These are phyloP conservation scores for Melastoma malabathricum DNA, from an alignment of 345 rosid genomes.

Conservation along the genomic window DNA sequence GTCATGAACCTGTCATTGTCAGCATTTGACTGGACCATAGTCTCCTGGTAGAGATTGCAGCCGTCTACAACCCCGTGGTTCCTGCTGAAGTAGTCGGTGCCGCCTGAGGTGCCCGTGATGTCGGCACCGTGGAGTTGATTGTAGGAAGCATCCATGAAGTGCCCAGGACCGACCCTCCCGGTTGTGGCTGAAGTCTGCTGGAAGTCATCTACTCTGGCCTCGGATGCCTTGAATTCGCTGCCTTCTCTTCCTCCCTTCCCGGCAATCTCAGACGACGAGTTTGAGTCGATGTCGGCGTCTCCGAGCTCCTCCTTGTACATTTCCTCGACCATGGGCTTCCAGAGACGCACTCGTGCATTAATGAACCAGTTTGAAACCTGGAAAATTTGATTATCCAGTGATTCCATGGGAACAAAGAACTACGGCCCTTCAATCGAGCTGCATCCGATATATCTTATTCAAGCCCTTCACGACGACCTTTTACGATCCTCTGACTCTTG, in stretches of 20 bases:
- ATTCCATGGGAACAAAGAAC: too few relatives aligned
- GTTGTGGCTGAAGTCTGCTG: conserved; percentile 40
- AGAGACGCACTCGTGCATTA: conserved; percentile 92
- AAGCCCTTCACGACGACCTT: too few relatives aligned
- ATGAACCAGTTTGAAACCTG: conserved; percentile 99
- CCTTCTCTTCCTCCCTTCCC: conserved; percentile 24
- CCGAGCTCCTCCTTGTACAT: conserved; percentile 97
- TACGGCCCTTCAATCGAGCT: too few relatives aligned
- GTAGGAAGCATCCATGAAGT: conserved; percentile 27
- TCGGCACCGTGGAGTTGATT: conserved; percentile 16
- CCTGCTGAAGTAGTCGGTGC: conserved; percentile 18
- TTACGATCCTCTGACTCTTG: too few relatives aligned
- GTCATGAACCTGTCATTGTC: conserved; percentile 35
- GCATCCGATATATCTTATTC: too few relatives aligned
- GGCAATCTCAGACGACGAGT: conserved; percentile 52
- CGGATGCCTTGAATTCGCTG: conserved; percentile 17
- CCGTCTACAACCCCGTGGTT: conserved; percentile 18
- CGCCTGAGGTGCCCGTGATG: conserved; percentile 19
- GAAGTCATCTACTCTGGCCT: conserved; percentile 35
- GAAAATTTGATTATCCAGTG: background rate
- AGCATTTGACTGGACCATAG: conserved; percentile 18
- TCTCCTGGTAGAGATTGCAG: conserved; percentile 27
- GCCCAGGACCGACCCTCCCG: conserved; percentile 30
- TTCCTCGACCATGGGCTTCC: conserved; percentile 99
- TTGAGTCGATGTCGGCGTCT: conserved; percentile 56